Conservation (phyloP, 1,284 basidiomycete species). For the Megacollybia platyphylla region DNA sequence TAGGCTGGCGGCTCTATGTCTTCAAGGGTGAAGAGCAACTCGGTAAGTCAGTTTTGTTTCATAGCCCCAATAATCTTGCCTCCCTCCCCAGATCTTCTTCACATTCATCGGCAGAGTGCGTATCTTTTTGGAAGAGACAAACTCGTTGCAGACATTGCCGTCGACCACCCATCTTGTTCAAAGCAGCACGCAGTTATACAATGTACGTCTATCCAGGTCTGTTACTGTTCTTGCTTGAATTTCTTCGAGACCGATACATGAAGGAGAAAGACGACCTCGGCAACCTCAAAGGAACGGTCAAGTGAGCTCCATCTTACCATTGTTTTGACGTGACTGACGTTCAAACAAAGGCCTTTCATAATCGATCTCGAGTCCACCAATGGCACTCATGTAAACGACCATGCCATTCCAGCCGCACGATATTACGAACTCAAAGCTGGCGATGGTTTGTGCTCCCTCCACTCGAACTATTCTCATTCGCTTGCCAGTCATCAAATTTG, state of each 20-base stretch:
- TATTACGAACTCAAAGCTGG: slow-evolving; percentile 84
- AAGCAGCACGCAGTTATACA: slow-evolving; percentile 98
- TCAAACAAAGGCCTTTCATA: slow-evolving; percentile 53
- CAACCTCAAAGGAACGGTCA: slow-evolving; percentile 59
- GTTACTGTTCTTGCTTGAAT: background rate
- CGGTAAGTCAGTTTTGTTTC: slow-evolving; percentile 33
- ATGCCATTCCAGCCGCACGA: slow-evolving; percentile 72
- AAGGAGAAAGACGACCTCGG: slow-evolving; percentile 86
- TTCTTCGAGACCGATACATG: slow-evolving; percentile 59
- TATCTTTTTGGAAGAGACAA: slow-evolving; percentile 90
- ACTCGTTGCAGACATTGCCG: slow-evolving; percentile 77
- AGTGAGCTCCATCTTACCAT: slow-evolving; percentile 40
- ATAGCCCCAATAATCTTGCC: background rate
- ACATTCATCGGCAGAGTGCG: slow-evolving; percentile 86
- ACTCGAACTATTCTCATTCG: background rate
- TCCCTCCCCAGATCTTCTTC: slow-evolving; percentile 58
- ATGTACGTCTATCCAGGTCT: slow-evolving; percentile 32
- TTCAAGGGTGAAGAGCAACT: slow-evolving; percentile 30
- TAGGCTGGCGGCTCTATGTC: slow-evolving; percentile 92
- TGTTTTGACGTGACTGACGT: slow-evolving; percentile 3
- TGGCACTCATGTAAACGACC: slow-evolving; percentile 84
- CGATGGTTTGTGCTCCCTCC: slow-evolving; percentile 47
- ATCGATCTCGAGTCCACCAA: slow-evolving; percentile 98
- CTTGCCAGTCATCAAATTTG: slow-evolving; percentile 78
- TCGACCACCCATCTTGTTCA: slow-evolving; percentile 94